These are phyloP conservation scores for Blumeriella jaapii DNA, from an alignment of 2,329 filamentous ascomycete species.

Conservation along the genomic window DNA sequence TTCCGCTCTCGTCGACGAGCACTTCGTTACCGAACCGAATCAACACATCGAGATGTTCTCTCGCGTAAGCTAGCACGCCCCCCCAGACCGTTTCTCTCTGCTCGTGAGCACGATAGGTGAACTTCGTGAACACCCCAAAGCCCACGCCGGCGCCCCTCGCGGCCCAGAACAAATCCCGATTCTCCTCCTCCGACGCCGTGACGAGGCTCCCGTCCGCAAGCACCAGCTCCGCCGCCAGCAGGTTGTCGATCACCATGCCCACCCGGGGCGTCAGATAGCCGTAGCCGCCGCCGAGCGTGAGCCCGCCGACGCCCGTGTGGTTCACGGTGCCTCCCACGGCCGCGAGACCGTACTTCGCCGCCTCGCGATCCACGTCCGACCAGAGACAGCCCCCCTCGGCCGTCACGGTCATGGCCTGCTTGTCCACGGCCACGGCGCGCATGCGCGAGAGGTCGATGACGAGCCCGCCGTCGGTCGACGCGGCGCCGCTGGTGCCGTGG, in stretches of 20 bases:
- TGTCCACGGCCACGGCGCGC: constrained; percentile 11
- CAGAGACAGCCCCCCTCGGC: constrained; percentile 19
- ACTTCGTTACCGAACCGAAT: constrained; percentile 13
- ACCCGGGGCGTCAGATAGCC: constrained; percentile 40
- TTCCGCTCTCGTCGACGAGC: constrained; percentile 3
- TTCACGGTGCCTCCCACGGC: constrained; percentile 19
- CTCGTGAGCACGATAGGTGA: constrained; percentile 11
- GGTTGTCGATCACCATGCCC: constrained; percentile 17
- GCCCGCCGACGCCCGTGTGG: constrained; percentile 12
- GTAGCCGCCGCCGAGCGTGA: constrained; percentile 28
- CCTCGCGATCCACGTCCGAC: constrained; percentile 17
- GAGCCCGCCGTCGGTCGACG: constrained; percentile 16
- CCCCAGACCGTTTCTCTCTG: constrained; percentile 9
- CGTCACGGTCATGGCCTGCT: constrained; percentile 9
- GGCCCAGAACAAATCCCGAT: constrained; percentile 28
- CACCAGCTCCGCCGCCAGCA: constrained; percentile 22
- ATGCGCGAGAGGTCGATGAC: constrained; percentile 18
- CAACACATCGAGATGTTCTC: constrained; percentile 8
- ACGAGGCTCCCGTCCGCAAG: constrained; percentile 26
- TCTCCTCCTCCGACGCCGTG: constrained; percentile 15
- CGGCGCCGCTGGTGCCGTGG: constrained; percentile 13
- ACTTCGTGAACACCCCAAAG: constrained; percentile 14
- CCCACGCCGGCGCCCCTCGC: constrained; percentile 25
- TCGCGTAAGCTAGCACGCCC: constrained; percentile 11
- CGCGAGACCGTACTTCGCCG: constrained; percentile 13